Conservation (phyloP, 495 filamentous ascomycete genomes). For the Neurospora sp. region DNA sequence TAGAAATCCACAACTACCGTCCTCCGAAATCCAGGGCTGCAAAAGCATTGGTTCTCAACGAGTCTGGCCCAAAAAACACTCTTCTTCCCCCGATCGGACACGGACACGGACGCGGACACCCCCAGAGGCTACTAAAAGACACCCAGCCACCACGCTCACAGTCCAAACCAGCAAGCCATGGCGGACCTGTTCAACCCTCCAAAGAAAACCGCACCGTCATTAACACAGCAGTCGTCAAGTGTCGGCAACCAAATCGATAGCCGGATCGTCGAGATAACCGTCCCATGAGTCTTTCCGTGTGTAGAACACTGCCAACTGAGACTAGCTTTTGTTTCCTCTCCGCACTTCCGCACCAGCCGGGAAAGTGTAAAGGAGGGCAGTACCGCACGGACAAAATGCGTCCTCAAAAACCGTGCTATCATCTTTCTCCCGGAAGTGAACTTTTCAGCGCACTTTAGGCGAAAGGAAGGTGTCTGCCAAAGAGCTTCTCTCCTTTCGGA, state of each 20-base stretch:
- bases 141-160: not conserved
- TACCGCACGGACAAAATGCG: slow-evolving; percentile 65
- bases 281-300: slow-evolving; percentile 49
- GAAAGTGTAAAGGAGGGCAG: slow-evolving; percentile 44
- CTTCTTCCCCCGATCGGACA: not conserved
- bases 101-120: not conserved
- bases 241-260: slow-evolving; percentile 27
- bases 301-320: slow-evolving; percentile 66
- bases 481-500: slow-evolving; percentile 9
- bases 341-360: slow-evolving; percentile 18
- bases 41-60: slow-evolving; percentile 9
- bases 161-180: slow-evolving; percentile 3
- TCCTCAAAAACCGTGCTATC: slow-evolving; percentile 71
- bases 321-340: slow-evolving; percentile 88
- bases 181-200: not conserved
- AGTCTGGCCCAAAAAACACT: slow-evolving; percentile 1
- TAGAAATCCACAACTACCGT: slow-evolving; percentile 1
- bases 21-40: slow-evolving; percentile 1
- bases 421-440: slow-evolving; percentile 32
- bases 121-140: slow-evolving; percentile 5
- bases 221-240: slow-evolving; percentile 24
- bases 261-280: slow-evolving; percentile 20
- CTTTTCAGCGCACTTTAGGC: slow-evolving; percentile 18
- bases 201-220: slow-evolving; percentile 24
- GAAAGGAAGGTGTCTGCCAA: slow-evolving; percentile 25